phyloP scores from a whole-genome alignment of 768 basidiomycete species.

The Chalciporus piperatus region DNA sequence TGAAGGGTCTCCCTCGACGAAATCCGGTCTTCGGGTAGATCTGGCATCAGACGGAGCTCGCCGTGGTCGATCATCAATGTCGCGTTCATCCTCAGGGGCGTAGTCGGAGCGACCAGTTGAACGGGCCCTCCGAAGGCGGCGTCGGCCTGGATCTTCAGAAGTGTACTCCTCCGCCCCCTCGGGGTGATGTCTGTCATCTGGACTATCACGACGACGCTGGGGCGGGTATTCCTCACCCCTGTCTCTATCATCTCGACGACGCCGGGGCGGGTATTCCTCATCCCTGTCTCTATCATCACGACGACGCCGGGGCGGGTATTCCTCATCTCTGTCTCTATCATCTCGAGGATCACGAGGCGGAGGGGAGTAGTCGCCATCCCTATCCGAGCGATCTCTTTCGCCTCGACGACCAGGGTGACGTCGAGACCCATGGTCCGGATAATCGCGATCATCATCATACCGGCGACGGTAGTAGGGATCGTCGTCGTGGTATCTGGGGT shows the following conservation, averaged over 20 bases:
- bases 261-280: not conserved
- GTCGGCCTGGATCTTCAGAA: slow-evolving; percentile 11
- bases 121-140: slow-evolving; percentile 1
- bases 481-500: slow-evolving; percentile 9
- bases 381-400: not conserved
- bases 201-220: not conserved
- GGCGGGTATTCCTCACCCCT: not conserved
- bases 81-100: slow-evolving; percentile 14
- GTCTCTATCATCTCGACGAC: not conserved
- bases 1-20: slow-evolving; percentile 9
- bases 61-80: slow-evolving; percentile 13
- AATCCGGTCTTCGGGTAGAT: slow-evolving; percentile 5
- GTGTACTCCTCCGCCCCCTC: not conserved
- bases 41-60: slow-evolving; percentile 9
- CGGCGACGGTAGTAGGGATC: slow-evolving; percentile 3
- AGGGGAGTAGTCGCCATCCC: not conserved
- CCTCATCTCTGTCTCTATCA: not conserved
- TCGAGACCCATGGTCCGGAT: slow-evolving; percentile 7
- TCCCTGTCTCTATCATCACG: not conserved
- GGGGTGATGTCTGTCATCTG: not conserved
- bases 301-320: not conserved
- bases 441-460: slow-evolving; percentile 1
- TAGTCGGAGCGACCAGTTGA: slow-evolving; percentile 16
- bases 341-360: not conserved
- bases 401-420: not conserved